Evolutionary conservation across 768 basidiomycete species (phyloP).

Genomic region (Leccinum fibrillosum): DNA sequence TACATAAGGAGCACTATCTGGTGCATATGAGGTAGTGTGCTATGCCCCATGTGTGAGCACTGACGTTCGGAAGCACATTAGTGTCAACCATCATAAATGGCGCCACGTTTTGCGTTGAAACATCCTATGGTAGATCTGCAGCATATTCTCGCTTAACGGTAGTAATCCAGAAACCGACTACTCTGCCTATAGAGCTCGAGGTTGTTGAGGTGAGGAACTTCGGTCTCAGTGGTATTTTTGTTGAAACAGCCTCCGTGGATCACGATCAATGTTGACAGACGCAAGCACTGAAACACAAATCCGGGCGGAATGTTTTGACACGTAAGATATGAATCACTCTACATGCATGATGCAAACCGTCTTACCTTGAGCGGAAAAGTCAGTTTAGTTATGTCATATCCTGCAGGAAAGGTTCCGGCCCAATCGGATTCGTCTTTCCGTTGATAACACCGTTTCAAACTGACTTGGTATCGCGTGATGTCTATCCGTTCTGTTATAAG

Average conservation of each 20-base stretch:
- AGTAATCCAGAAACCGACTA: conserved; percentile 43
- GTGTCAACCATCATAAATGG: conserved; percentile 46
- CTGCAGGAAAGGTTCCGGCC: background rate
- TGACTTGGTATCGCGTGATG: conserved; percentile 6
- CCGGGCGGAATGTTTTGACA: background rate
- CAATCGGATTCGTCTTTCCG: background rate
- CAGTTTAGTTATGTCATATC: background rate
- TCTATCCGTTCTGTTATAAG: background rate
- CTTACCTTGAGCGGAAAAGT: conserved; percentile 2
- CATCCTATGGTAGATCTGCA: conserved; percentile 39
- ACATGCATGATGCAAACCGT: background rate
- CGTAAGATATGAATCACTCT: background rate
- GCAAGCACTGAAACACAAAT: background rate
- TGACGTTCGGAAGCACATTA: conserved; percentile 24
- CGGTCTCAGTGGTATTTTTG: conserved; percentile 48
- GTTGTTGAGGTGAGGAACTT: conserved; percentile 39
- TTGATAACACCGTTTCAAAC: conserved; percentile 14
- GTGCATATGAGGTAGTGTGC: background rate
- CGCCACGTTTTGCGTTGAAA: conserved; percentile 51
- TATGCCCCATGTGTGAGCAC: background rate
- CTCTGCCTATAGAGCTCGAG: conserved; percentile 30
- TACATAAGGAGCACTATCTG: background rate
- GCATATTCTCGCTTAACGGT: background rate
- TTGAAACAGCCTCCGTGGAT: conserved; percentile 51
- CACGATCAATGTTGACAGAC: conserved; percentile 36